Evolutionary conservation across 2,329 filamentous ascomycete genomes (phyloP).

Genomic region (Pseudopyricularia cyperi): DNA sequence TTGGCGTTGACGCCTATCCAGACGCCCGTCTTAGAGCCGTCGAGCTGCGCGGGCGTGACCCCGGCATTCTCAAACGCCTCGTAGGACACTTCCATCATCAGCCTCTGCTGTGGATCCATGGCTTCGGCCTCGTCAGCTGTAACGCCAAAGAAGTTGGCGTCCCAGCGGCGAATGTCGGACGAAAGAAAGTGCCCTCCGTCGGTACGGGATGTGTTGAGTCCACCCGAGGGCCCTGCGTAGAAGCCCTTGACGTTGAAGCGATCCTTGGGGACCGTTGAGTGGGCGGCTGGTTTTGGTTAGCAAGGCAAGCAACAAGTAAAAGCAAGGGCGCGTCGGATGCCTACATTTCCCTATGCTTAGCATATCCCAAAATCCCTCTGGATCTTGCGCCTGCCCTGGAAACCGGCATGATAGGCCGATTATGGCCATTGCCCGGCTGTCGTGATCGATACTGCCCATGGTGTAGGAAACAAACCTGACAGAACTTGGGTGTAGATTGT

Average conservation of each 20-base stretch:
- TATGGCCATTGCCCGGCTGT: constrained; percentile 35
- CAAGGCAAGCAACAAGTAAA: background rate
- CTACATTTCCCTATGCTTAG: constrained; percentile 39
- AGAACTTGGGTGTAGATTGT: too few relatives aligned
- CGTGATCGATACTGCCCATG: too few relatives aligned
- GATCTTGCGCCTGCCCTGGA: constrained; percentile 37
- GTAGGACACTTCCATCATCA: constrained; percentile 5
- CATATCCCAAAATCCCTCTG: constrained; percentile 54
- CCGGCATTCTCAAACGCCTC: constrained; percentile 10
- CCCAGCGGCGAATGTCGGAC: constrained; percentile 9
- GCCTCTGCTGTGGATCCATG: constrained; percentile 12
- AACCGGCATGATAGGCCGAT: constrained; percentile 56
- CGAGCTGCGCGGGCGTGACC: constrained; percentile 3
- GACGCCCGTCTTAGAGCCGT: constrained; percentile 9
- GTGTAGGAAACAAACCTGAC: too few relatives aligned
- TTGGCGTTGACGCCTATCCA: constrained; percentile 10
- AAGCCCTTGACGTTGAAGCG: constrained; percentile 56
- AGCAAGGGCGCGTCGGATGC: background rate
- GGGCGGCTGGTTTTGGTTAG: constrained; percentile 49
- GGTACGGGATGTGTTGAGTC: background rate
- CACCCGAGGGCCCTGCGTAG: constrained; percentile 21
- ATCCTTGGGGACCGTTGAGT: constrained; percentile 47
- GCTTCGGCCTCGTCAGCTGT: constrained; percentile 13
- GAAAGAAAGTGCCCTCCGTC: background rate
- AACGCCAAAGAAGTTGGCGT: constrained; percentile 19